phyloP scores from a whole-genome alignment of 805 yeast species.

The Sugiyamaella valdiviana region DNA sequence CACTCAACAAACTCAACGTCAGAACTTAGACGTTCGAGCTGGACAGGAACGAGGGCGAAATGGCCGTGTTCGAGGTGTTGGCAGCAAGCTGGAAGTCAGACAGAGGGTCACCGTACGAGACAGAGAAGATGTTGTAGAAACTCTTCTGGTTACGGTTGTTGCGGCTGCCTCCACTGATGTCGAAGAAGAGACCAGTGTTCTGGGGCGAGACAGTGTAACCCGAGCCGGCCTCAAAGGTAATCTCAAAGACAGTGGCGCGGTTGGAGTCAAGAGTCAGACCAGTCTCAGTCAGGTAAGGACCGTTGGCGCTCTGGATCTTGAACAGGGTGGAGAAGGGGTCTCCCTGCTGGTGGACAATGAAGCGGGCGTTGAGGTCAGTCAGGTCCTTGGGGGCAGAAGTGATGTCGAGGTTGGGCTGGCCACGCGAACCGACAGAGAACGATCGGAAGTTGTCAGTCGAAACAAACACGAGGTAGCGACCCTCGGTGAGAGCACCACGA shows the following conservation, averaged over 20 bases:
- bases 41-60: no score
- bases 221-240: not conserved
- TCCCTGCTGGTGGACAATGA: slow-evolving; percentile 7
- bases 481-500: slow-evolving; percentile 25
- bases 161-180: not conserved
- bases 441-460: slow-evolving; percentile 4
- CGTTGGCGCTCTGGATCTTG: not conserved
- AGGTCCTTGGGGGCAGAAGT: not conserved
- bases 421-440: not conserved
- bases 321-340: slow-evolving; percentile 3
- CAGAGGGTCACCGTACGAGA: not conserved
- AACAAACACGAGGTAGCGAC: slow-evolving; percentile 20
- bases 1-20: no score
- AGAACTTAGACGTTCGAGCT: no score
- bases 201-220: slow-evolving; percentile 2
- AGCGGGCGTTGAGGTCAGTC: not conserved
- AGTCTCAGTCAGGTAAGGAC: not conserved
- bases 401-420: not conserved
- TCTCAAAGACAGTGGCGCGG: not conserved
- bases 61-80: not conserved
- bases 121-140: slow-evolving; percentile 2
- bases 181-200: not conserved
- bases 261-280: not conserved
- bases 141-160: not conserved
- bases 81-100: not conserved